phyloP scores from a whole-genome alignment of 306 rosid genomes.

The Acacia confusa region DNA sequence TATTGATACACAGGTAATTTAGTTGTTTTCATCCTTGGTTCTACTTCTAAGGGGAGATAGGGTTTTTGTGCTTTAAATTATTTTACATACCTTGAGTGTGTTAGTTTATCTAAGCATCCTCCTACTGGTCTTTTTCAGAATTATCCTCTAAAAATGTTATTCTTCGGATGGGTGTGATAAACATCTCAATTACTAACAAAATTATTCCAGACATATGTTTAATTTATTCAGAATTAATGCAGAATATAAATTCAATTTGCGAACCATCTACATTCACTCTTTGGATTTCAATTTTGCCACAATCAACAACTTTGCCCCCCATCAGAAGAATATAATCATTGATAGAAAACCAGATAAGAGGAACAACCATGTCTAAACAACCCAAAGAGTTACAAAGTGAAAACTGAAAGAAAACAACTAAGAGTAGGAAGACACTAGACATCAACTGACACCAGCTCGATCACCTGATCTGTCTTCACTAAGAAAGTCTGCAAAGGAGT shows the following conservation, averaged over 20 bases:
- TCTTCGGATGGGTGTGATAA: neutral
- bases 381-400: neutral
- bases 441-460: neutral
- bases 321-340: neutral
- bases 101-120: neutral
- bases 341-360: neutral
- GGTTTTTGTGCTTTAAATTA: conserved; percentile 23
- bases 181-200: neutral
- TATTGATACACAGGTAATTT: conserved; percentile 68
- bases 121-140: neutral
- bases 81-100: neutral
- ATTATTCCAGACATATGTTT: neutral
- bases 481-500: neutral
- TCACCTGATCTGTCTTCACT: neutral
- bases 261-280: neutral
- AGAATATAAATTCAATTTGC: neutral
- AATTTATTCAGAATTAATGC: neutral
- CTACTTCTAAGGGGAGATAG: neutral
- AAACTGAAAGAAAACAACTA: neutral
- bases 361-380: neutral
- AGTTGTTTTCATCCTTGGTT: conserved; percentile 9
- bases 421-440: neutral
- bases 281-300: neutral
- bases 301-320: neutral
- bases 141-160: neutral